These are phyloP conservation scores for Inga oerstediana DNA, from an alignment of 306 rosid species.

Conservation along the genomic window DNA sequence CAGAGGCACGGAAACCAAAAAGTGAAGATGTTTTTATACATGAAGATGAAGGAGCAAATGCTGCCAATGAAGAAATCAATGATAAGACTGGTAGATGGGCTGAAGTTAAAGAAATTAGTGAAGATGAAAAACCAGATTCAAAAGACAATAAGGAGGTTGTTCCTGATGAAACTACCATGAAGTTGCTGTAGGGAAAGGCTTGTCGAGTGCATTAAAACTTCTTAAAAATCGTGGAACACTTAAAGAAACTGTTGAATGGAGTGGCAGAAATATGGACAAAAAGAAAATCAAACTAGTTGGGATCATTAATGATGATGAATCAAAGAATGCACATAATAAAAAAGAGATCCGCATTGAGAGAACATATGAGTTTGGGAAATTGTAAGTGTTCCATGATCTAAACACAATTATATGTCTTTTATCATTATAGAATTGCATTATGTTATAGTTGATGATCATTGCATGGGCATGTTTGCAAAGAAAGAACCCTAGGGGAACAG, in stretches of 20 bases:
- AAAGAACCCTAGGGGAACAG: not conserved
- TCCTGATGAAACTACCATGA: conserved; percentile 90
- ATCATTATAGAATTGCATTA: not conserved
- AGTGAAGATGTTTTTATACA: too few species aligned
- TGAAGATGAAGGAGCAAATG: too few species aligned
- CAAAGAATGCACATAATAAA: conserved; percentile 61
- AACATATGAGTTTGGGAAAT: conserved; percentile 88
- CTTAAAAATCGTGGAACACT: conserved; percentile 92
- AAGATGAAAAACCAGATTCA: too few species aligned
- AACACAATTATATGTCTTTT: not conserved
- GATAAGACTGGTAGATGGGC: too few species aligned
- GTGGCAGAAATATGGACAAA: conserved; percentile 99
- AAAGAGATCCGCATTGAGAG: conserved; percentile 91
- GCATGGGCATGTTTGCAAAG: not conserved
- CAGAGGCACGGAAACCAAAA: too few species aligned
- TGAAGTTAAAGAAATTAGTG: too few species aligned
- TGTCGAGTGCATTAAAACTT: conserved; percentile 78
- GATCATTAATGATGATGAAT: conserved; percentile 61
- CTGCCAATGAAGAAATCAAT: too few species aligned
- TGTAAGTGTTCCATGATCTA: conserved; percentile 55
- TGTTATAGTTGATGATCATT: not conserved
- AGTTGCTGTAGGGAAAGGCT: conserved; percentile 85
- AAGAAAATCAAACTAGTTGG: conserved; percentile 93
- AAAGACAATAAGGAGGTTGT: conserved; percentile 55
- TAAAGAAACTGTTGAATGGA: conserved; percentile 91